Evolutionary conservation across 2,329 filamentous ascomycete species (phyloP).

Genomic region (Alternaria infectoria): DNA sequence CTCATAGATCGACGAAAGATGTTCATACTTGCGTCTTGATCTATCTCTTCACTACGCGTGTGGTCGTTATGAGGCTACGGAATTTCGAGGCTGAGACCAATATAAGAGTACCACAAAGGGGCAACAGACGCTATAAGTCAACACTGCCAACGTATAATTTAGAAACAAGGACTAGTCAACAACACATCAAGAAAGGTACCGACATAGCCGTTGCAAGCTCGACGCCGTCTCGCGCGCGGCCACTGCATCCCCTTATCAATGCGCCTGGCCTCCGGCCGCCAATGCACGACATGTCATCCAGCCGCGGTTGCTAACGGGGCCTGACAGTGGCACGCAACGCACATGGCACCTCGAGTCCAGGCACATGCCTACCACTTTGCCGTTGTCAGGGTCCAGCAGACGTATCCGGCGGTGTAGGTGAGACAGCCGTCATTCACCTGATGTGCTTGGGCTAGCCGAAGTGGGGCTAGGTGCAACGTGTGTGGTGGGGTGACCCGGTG

Average conservation of each 20-base stretch:
- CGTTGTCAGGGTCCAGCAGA: slow-evolving; percentile 2
- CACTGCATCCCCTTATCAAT: slow-evolving; percentile 9
- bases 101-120: neutral
- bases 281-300: slow-evolving; percentile 10
- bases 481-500: neutral
- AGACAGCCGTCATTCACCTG: slow-evolving; percentile 14
- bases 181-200: neutral
- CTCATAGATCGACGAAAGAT: slow-evolving; percentile 23
- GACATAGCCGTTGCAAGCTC: neutral
- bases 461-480: neutral
- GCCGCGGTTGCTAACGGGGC: neutral
- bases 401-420: slow-evolving; percentile 8
- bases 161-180: neutral
- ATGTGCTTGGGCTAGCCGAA: neutral
- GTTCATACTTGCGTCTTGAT: slow-evolving; percentile 8
- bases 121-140: neutral
- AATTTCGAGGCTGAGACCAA: neutral
- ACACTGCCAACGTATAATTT: neutral
- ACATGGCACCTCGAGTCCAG: neutral
- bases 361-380: slow-evolving; percentile 8
- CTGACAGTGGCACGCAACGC: slow-evolving; percentile 13
- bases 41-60: neutral
- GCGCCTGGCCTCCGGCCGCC: neutral
- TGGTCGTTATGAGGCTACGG: neutral
- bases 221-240: neutral